Conservation (phyloP, 257 asterid genomes). For the Voacanga thouarsii region DNA sequence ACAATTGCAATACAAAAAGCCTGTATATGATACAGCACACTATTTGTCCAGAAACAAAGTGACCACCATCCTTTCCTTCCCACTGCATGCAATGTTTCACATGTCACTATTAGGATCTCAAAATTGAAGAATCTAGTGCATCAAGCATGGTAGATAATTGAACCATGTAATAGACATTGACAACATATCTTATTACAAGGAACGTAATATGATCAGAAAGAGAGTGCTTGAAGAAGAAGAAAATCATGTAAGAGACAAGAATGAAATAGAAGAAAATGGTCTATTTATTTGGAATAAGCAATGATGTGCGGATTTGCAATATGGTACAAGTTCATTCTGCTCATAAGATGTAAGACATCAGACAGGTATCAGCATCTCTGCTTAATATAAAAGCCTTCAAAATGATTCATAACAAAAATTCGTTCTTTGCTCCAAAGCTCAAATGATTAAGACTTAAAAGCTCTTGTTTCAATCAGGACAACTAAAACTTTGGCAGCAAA, state of each 20-base stretch:
- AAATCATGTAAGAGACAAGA: neutral
- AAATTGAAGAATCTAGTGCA: neutral
- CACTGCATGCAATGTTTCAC: neutral
- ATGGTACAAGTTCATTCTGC: neutral
- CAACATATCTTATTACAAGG: neutral
- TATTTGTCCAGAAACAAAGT: neutral
- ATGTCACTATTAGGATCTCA: neutral
- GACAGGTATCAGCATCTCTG: neutral
- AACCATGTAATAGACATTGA: neutral
- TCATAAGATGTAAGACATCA: neutral
- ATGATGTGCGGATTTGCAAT: neutral
- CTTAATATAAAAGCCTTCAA: neutral
- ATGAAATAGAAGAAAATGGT: neutral
- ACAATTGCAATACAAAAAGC: neutral
- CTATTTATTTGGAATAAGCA: neutral
- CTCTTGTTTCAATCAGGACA: neutral
- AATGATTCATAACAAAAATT: neutral
- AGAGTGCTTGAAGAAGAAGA: neutral
- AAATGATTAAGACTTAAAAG: neutral
- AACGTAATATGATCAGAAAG: neutral
- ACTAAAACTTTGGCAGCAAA: neutral
- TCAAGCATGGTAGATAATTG: neutral
- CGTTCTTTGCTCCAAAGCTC: neutral
- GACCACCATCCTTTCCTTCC: neutral
- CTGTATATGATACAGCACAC: neutral